phyloP scores from a whole-genome alignment of 805 yeast species.

The Yarrowia deformans region DNA sequence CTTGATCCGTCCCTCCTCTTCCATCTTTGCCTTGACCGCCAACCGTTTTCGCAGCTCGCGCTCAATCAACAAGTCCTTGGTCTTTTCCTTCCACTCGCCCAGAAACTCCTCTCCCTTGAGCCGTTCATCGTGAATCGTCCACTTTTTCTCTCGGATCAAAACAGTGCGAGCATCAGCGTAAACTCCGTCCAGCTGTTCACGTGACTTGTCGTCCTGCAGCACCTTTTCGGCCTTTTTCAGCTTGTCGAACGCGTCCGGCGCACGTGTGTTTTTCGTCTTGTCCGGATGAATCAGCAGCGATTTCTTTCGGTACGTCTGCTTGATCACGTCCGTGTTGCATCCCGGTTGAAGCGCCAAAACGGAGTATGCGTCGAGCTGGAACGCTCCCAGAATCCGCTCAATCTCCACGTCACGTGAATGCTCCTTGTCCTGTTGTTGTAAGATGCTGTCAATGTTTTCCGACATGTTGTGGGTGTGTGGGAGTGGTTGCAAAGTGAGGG shows the following conservation, averaged over 20 bases:
- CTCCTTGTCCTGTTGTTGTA: conserved; percentile 47
- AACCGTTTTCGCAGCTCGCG: conserved; percentile 56
- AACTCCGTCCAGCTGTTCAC: conserved; percentile 55
- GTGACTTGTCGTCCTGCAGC: conserved; percentile 52
- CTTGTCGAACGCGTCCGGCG: conserved; percentile 68
- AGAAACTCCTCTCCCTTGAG: conserved; percentile 52
- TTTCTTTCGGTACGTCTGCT: conserved; percentile 61
- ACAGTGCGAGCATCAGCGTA: conserved; percentile 56
- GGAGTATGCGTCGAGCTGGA: conserved; percentile 62
- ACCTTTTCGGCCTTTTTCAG: conserved; percentile 62
- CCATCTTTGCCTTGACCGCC: conserved; percentile 54
- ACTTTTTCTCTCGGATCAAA: conserved; percentile 51
- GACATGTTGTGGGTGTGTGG: conserved; percentile 40
- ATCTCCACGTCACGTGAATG: conserved; percentile 60
- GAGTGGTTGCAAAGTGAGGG: too few relatives aligned
- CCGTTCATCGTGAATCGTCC: conserved; percentile 53
- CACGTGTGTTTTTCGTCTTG: conserved; percentile 61
- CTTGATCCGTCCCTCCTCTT: conserved; percentile 53
- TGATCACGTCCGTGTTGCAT: conserved; percentile 53
- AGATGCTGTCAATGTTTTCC: conserved; percentile 48
- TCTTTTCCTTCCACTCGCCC: conserved; percentile 55
- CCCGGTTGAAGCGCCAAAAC: conserved; percentile 59
- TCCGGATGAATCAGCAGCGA: conserved; percentile 76
- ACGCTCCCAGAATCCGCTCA: conserved; percentile 58
- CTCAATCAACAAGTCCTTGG: conserved; percentile 56